phyloP scores from a whole-genome alignment of 257 asterid genomes.

The Buddleja alternifolia region DNA sequence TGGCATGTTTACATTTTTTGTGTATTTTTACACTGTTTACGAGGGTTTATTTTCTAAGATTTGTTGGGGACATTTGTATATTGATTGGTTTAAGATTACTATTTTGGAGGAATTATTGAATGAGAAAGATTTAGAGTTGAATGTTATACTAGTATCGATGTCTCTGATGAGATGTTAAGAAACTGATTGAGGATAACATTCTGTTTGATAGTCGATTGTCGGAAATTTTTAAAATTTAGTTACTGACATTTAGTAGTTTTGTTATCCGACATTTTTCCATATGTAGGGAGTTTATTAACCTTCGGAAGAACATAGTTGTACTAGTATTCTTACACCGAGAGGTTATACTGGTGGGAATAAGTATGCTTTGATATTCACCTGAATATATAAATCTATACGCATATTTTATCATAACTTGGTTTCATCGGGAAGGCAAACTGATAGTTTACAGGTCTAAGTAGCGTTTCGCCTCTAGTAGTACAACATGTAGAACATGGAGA shows the following conservation, averaged over 20 bases:
- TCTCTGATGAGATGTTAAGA: neutral
- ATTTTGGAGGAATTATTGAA: neutral
- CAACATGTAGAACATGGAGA: neutral
- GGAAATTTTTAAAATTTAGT: neutral
- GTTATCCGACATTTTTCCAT: neutral
- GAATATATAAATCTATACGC: neutral
- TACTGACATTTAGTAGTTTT: neutral
- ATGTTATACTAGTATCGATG: neutral
- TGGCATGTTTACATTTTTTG: neutral
- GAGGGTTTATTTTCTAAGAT: neutral
- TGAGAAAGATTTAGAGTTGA: slow-evolving; percentile 1
- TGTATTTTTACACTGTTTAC: neutral
- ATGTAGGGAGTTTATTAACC: neutral
- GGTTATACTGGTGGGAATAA: neutral
- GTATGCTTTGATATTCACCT: neutral
- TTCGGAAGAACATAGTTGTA: neutral
- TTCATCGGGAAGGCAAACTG: no score
- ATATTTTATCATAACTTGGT: neutral
- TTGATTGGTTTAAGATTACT: neutral
- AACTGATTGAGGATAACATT: neutral
- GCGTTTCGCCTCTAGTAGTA: neutral
- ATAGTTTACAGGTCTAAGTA: neutral
- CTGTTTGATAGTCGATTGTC: neutral
- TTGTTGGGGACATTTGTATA: neutral
- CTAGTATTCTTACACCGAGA: neutral